A percentile compares a stretch with the other conserved stretches of the same genome.
phyloP scores from a whole-genome alignment of 2,329 filamentous ascomycete species.

The Talaromyces sp. region DNA sequence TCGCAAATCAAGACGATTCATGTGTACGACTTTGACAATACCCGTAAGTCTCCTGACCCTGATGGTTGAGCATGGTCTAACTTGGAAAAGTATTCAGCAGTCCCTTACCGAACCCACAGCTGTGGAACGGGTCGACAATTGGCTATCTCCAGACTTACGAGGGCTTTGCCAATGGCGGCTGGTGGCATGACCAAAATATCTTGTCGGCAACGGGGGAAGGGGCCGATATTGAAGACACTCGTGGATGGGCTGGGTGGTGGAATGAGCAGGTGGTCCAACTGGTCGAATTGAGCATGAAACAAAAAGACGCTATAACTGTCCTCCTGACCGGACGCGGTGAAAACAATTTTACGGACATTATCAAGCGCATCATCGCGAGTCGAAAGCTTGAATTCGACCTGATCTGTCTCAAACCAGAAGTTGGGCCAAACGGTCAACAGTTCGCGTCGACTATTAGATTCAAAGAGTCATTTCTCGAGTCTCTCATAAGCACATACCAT shows the following conservation, averaged over 20 bases:
- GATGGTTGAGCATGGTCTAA: background rate
- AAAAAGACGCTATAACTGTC: conserved; percentile 79
- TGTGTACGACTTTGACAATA: conserved; percentile 98
- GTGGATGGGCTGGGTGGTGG: conserved; percentile 92
- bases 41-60: conserved; percentile 51
- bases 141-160: conserved; percentile 73
- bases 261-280: conserved; percentile 84
- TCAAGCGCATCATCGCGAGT: conserved; percentile 75
- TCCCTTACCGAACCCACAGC: conserved; percentile 78
- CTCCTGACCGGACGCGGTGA: conserved; percentile 85
- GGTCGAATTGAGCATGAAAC: conserved; percentile 73
- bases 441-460: conserved; percentile 85
- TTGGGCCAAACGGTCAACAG: conserved; percentile 72
- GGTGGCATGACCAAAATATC: conserved; percentile 93
- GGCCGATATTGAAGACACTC: conserved; percentile 72
- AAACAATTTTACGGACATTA: conserved; percentile 68
- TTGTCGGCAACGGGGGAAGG: conserved; percentile 83
- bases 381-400: conserved; percentile 84
- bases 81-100: conserved; percentile 72
- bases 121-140: conserved; percentile 79
- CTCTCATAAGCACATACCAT: conserved; percentile 81
- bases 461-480: conserved; percentile 80
- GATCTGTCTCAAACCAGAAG: conserved; percentile 78
- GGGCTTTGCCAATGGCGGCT: conserved; percentile 76
- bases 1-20: conserved; percentile 75